These are phyloP conservation scores for Butyriboletus appendiculatus DNA, from an alignment of 1,284 basidiomycete genomes.

Conservation along the genomic window DNA sequence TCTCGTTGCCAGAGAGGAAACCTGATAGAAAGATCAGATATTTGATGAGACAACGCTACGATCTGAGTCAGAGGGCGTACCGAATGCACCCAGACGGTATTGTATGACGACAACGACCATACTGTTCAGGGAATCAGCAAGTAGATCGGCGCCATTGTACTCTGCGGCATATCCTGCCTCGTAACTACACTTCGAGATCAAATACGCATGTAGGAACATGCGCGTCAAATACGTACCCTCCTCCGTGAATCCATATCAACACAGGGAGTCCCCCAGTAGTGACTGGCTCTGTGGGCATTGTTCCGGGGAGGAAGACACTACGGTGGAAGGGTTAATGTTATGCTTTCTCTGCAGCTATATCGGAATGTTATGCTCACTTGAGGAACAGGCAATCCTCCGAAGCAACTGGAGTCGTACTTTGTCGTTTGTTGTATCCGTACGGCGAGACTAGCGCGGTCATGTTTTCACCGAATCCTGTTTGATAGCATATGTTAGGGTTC, in stretches of 20 bases:
- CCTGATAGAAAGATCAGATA: slow-evolving; percentile 14
- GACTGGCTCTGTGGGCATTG: not conserved
- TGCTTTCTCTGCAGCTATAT: not conserved
- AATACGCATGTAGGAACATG: too few relatives aligned
- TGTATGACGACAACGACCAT: slow-evolving; percentile 42
- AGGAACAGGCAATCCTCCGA: slow-evolving; percentile 26
- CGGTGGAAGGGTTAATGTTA: not conserved
- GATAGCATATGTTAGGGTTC: slow-evolving; percentile 18
- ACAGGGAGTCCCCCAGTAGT: slow-evolving; percentile 10
- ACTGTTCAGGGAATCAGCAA: slow-evolving; percentile 24
- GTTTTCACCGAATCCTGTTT: not conserved
- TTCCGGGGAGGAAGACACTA: slow-evolving; percentile 19
- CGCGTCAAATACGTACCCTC: slow-evolving; percentile 13
- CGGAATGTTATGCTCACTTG: slow-evolving; percentile 13
- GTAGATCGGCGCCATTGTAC: slow-evolving; percentile 19
- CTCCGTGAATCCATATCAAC: slow-evolving; percentile 26
- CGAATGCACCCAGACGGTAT: slow-evolving; percentile 46
- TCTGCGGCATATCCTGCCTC: slow-evolving; percentile 4
- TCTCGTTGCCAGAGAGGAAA: slow-evolving; percentile 29
- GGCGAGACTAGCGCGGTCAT: not conserved
- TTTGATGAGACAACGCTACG: not conserved
- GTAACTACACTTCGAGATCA: slow-evolving; percentile 6
- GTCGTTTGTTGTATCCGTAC: slow-evolving; percentile 2
- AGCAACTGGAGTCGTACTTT: not conserved
- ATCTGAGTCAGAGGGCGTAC: slow-evolving; percentile 20